Conservation (phyloP, 2,329 filamentous ascomycete genomes). For the Clarireedia paspali region DNA sequence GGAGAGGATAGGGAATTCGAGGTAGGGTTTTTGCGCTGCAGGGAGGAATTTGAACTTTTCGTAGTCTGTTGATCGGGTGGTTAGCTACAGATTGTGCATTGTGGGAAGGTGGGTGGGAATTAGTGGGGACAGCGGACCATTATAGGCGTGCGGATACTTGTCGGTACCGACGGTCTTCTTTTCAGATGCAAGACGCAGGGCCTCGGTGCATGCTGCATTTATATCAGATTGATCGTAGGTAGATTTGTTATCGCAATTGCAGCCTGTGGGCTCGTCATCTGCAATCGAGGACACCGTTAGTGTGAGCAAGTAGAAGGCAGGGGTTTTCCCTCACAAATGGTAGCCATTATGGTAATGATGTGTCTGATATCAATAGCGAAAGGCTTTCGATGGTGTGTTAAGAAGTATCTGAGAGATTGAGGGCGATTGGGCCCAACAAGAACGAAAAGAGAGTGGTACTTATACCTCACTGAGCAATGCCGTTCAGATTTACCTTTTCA, state of each 20-base stretch:
- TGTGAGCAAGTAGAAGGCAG: background rate
- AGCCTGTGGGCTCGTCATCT: conserved; percentile 19
- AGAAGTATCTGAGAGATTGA: background rate
- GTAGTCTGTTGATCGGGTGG: conserved; percentile 18
- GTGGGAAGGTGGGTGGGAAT: background rate
- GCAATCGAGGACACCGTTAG: background rate
- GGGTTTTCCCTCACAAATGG: background rate
- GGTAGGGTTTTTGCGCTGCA: conserved; percentile 24
- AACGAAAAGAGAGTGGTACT: background rate
- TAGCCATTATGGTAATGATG: background rate
- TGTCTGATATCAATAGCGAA: background rate
- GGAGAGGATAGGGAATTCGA: conserved; percentile 28
- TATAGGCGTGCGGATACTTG: conserved; percentile 29
- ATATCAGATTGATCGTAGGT: conserved; percentile 21
- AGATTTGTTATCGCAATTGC: conserved; percentile 21
- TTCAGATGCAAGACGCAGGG: conserved; percentile 21
- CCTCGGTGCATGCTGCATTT: conserved; percentile 23
- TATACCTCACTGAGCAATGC: background rate
- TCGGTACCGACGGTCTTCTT: conserved; percentile 21
- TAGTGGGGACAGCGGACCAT: conserved; percentile 14
- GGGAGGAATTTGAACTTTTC: conserved; percentile 28
- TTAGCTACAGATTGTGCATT: background rate
- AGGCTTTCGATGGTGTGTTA: too few relatives aligned
- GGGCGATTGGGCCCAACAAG: too few relatives aligned
- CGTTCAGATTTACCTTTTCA: background rate